These are phyloP conservation scores for Casuarina glauca DNA, from an alignment of 306 rosid species.

Conservation along the genomic window DNA sequence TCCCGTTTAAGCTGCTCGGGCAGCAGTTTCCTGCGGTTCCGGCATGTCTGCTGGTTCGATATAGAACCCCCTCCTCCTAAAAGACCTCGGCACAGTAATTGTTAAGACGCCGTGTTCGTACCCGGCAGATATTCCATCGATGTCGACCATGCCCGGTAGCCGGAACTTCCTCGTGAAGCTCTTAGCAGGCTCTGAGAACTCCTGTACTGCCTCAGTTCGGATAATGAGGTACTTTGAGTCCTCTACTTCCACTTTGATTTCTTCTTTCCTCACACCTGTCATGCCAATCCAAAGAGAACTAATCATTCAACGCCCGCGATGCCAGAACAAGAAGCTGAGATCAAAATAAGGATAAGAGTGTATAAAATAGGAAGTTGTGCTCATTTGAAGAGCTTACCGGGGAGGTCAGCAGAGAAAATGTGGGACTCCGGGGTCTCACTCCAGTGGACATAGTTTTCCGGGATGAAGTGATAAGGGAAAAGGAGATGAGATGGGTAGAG, in stretches of 20 bases:
- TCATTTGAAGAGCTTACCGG: slow-evolving; percentile 40
- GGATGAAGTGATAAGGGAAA: slow-evolving; percentile 51
- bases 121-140: slow-evolving; percentile 58
- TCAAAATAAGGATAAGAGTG: not conserved
- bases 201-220: slow-evolving; percentile 57
- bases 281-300: slow-evolving; percentile 14
- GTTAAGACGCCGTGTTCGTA: slow-evolving; percentile 72
- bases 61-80: slow-evolving; percentile 47
- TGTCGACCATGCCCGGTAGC: slow-evolving; percentile 57
- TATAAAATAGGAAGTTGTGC: not conserved
- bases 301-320: not conserved
- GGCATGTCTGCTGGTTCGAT: slow-evolving; percentile 52
- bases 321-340: not conserved
- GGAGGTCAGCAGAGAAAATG: slow-evolving; percentile 69
- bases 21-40: slow-evolving; percentile 49
- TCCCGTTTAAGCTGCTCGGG: slow-evolving; percentile 66
- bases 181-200: slow-evolving; percentile 41
- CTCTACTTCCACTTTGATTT: slow-evolving; percentile 71
- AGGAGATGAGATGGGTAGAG: slow-evolving; percentile 51
- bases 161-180: slow-evolving; percentile 69
- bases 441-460: slow-evolving; percentile 75
- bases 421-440: slow-evolving; percentile 69
- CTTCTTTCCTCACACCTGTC: slow-evolving; percentile 75
- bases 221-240: slow-evolving; percentile 71
- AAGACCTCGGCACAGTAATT: slow-evolving; percentile 58